Evolutionary conservation across 768 basidiomycete genomes (phyloP), one percentile per base, ranked within the genome.

Genomic region (Pleurotus citrinopileatus): DNA sequence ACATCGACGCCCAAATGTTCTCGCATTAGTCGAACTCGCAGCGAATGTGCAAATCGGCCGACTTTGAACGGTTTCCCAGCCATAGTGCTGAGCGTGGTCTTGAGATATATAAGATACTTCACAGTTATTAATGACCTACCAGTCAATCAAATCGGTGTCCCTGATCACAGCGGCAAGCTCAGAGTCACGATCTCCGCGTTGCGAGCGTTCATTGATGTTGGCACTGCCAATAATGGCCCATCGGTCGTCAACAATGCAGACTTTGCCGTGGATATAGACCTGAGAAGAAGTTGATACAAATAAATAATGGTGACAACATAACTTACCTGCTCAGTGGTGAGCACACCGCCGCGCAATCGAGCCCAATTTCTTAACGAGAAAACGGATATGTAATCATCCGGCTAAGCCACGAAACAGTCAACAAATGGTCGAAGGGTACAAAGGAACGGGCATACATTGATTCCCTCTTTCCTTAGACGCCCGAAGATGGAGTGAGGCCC

Each of bases 1-100:
- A 98, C 94, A 65, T 99, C 94, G 54, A 98, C 78, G 2, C 97
- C 97, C 55, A 97, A 76, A 65, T 99, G 97, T 65, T 99, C 97
- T 58, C 90, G 80, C 97, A 99, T 99, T 56, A 99, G 75, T 15
- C 96, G 84, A 42, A 98, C 79, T 4, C 97, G 87, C 9, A 99
- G 78, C 2, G 90, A 89, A 69, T 99, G 97, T 2, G 96, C 94
- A 68, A 97, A 99, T 22, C 96, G 87, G 17, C 97, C 97, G 55
- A 98, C 96, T 79, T 92, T 84, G 77, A 89, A 98, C 0, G 94
- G 91, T 60, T 83, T 83, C 15, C 97, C 96, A 7, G 86, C 96
- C 96, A 99, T 98, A 0, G 80, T 87, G 52, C 94, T 95, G 53
- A 4, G 43, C 61, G 52, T 15, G 28, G 7, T 17, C 13, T 17